Evolutionary conservation across 192 early-diverging fungal genomes (phyloP).

Genomic region (Backusella circina): DNA sequence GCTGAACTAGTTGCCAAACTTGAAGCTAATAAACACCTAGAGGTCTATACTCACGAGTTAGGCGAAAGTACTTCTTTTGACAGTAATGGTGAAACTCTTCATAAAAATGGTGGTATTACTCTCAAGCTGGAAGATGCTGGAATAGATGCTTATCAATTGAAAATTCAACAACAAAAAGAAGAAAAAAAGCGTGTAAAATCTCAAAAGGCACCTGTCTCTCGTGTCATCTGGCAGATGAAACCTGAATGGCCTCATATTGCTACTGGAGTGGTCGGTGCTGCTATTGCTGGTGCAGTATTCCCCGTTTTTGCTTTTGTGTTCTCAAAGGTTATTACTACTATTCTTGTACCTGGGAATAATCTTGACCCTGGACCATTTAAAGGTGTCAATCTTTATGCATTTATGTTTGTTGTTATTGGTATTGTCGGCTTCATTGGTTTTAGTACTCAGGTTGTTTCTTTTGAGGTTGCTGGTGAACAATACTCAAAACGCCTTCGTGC

Average conservation of each 20-base stretch:
- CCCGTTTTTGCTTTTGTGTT: constrained; percentile 68
- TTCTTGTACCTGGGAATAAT: constrained; percentile 28
- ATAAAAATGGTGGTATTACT: background rate
- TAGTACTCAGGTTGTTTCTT: constrained; percentile 1
- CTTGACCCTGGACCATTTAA: constrained; percentile 19
- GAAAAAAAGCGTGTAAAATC: constrained; percentile 29
- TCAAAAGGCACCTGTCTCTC: constrained; percentile 49
- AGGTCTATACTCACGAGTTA: constrained; percentile 11
- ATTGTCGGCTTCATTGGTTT: constrained; percentile 18
- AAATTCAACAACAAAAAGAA: constrained; percentile 34
- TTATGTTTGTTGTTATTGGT: constrained; percentile 22
- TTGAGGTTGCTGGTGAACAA: constrained; percentile 25
- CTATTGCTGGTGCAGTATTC: constrained; percentile 68
- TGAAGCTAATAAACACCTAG: constrained; percentile 1
- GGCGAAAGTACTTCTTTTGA: constrained; percentile 39
- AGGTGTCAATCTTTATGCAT: constrained; percentile 21
- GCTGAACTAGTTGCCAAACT: background rate
- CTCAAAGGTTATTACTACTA: constrained; percentile 50
- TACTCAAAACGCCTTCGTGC: constrained; percentile 11
- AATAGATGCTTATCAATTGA: constrained; percentile 26
- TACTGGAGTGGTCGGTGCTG: constrained; percentile 56
- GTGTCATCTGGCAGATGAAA: constrained; percentile 48
- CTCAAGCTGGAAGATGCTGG: background rate
- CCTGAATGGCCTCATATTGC: constrained; percentile 49
- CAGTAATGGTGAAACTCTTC: background rate